phyloP scores from a whole-genome alignment of 352 stramenopile species.

The Globisporangium ultimum region DNA sequence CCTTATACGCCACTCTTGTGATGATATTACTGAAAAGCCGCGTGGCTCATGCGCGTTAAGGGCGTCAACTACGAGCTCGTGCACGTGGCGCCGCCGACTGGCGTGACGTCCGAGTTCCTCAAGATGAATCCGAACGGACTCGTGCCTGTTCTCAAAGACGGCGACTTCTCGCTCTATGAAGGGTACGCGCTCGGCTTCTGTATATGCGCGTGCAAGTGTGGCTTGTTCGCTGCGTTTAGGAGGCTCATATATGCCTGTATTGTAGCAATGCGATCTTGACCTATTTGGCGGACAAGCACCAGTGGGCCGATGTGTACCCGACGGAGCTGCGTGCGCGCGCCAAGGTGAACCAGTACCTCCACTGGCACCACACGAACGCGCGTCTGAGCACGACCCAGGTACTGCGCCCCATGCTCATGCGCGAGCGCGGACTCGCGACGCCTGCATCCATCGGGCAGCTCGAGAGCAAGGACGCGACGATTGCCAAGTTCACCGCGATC shows the following conservation, averaged over 20 bases:
- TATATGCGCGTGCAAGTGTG: not conserved
- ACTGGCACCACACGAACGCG: conserved; percentile 68
- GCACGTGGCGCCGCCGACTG: conserved; percentile 21
- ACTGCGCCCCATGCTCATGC: conserved; percentile 28
- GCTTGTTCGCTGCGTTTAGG: not conserved
- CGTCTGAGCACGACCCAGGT: conserved; percentile 43
- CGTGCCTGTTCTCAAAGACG: conserved; percentile 48
- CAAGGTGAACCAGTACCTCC: conserved; percentile 62
- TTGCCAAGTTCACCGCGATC: conserved; percentile 19
- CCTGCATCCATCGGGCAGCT: conserved; percentile 18
- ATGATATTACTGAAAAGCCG: conserved; percentile 14
- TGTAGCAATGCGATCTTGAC: conserved; percentile 18
- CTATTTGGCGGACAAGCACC: conserved; percentile 18
- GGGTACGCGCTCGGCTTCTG: conserved; percentile 19
- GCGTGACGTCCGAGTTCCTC: conserved; percentile 42
- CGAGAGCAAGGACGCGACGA: conserved; percentile 16
- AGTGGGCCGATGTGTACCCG: conserved; percentile 37
- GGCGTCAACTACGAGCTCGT: conserved; percentile 38
- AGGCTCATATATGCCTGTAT: not conserved
- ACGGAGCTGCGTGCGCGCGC: conserved; percentile 34
- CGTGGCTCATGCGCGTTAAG: conserved; percentile 49
- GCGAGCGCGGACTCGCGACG: conserved; percentile 4
- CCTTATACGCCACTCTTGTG: no score
- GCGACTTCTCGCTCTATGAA: conserved; percentile 54
- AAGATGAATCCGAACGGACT: conserved; percentile 51